phyloP scores from a whole-genome alignment of 257 asterid species.

The Solanum rostratum region DNA sequence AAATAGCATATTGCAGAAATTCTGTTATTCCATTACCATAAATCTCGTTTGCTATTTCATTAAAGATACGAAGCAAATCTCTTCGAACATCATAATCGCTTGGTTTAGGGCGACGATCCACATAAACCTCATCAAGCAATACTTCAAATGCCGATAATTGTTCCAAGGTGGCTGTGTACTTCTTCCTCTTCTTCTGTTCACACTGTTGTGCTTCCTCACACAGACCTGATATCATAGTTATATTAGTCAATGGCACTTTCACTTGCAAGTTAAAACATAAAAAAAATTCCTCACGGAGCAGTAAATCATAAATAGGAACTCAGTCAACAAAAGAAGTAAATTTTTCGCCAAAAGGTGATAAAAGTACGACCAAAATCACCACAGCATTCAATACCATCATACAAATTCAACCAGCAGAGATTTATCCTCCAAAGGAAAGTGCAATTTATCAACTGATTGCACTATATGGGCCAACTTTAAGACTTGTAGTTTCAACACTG shows the following conservation, averaged over 20 bases:
- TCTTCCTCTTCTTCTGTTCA: conserved; percentile 42
- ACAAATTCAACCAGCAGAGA: not conserved
- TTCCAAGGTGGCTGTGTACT: conserved; percentile 25
- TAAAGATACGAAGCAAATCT: conserved; percentile 56
- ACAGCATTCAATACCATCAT: not conserved
- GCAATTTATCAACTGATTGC: not conserved
- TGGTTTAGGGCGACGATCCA: conserved; percentile 42
- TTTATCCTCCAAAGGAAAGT: not conserved
- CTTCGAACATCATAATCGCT: conserved; percentile 55
- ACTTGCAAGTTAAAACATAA: not conserved
- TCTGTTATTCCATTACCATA: conserved; percentile 41
- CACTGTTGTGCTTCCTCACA: conserved; percentile 50
- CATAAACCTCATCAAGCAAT: conserved; percentile 51
- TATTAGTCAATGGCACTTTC: not conserved
- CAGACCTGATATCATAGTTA: conserved; percentile 40
- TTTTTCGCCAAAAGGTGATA: not conserved
- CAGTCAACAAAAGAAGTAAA: not conserved
- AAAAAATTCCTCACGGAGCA: not conserved
- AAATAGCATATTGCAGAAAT: not conserved
- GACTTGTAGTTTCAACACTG: not conserved
- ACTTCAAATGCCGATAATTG: conserved; percentile 35
- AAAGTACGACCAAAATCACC: not conserved
- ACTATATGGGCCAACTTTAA: not conserved
- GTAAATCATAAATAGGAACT: not conserved
- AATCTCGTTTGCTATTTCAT: conserved; percentile 69